These are phyloP conservation scores for Phalaenopsis hybrid DNA, from an alignment of 116 monocot species.

Conservation along the genomic window DNA sequence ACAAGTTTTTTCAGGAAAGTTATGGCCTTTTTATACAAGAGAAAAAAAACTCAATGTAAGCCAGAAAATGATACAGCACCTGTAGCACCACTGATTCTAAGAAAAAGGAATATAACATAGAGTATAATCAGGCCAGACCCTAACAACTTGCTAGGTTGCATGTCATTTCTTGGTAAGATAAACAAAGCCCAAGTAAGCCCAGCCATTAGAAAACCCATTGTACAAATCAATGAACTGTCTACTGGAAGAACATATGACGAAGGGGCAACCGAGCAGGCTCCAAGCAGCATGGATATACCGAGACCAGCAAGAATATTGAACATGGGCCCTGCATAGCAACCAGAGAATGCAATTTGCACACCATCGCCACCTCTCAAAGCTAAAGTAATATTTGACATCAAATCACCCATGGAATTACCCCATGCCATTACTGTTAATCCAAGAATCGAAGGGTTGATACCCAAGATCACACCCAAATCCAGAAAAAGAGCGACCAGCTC, in stretches of 20 bases:
- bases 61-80: slow-evolving; percentile 55
- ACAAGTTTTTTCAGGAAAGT: too few species aligned
- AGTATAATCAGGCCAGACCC: slow-evolving; percentile 72
- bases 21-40: too few species aligned
- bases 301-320: slow-evolving; percentile 96
- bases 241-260: slow-evolving; percentile 54
- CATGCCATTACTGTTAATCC: slow-evolving; percentile 95
- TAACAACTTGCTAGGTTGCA: slow-evolving; percentile 71
- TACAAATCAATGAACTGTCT: slow-evolving; percentile 63
- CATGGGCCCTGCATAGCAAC: slow-evolving; percentile 99
- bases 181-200: slow-evolving; percentile 74
- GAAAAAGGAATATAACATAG: slow-evolving; percentile 65
- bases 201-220: slow-evolving; percentile 74
- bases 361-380: slow-evolving; percentile 85
- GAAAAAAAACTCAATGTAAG: slow-evolving; percentile 13
- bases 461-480: slow-evolving; percentile 35
- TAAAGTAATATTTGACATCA: slow-evolving; percentile 89
- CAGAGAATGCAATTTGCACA: slow-evolving; percentile 96
- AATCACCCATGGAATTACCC: slow-evolving; percentile 99
- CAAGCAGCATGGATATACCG: slow-evolving; percentile 77
- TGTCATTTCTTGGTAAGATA: slow-evolving; percentile 53
- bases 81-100: slow-evolving; percentile 48
- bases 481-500: slow-evolving; percentile 38
- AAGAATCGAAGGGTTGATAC: slow-evolving; percentile 88
- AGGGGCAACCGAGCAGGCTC: slow-evolving; percentile 56